Conservation (phyloP, 2,329 filamentous ascomycete species). For the Xylariaceae sp. region DNA sequence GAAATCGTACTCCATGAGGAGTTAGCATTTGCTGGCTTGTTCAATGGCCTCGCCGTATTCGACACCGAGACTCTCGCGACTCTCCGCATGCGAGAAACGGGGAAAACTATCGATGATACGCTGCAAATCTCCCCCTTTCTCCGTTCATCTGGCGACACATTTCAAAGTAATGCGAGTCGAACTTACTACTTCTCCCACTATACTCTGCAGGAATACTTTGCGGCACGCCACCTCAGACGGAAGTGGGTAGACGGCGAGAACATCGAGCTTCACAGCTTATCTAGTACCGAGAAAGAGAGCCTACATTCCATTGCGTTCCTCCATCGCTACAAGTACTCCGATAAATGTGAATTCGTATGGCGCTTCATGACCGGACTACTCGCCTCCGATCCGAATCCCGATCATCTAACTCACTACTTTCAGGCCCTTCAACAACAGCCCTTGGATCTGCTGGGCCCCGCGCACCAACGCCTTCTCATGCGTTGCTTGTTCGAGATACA, state of each 20-base stretch:
- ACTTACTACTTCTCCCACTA: constrained; percentile 39
- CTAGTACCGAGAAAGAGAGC: background rate
- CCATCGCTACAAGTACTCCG: constrained; percentile 34
- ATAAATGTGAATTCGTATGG: constrained; percentile 38
- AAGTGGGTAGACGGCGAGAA: constrained; percentile 25
- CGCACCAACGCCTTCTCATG: constrained; percentile 37
- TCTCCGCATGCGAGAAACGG: background rate
- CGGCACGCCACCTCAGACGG: constrained; percentile 35
- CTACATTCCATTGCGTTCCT: constrained; percentile 28
- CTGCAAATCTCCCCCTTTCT: constrained; percentile 33
- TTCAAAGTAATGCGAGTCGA: constrained; percentile 5
- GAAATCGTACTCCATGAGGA: background rate
- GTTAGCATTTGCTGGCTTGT: background rate
- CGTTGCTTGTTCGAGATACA: constrained; percentile 30
- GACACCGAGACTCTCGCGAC: background rate
- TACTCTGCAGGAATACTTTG: constrained; percentile 41
- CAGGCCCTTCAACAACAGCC: constrained; percentile 31
- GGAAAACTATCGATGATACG: background rate
- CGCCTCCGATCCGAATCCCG: constrained; percentile 8
- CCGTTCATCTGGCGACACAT: constrained; percentile 29
- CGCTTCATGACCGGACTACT: constrained; percentile 40
- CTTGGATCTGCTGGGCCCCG: constrained; percentile 34
- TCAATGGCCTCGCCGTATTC: background rate
- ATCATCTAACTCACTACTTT: constrained; percentile 26
- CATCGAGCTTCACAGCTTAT: background rate